A percentile compares a stretch with the other conserved stretches of the same genome.
These are phyloP conservation scores for Penicillium chermesinum DNA, from an alignment of 495 filamentous ascomycete genomes.

Conservation along the genomic window DNA sequence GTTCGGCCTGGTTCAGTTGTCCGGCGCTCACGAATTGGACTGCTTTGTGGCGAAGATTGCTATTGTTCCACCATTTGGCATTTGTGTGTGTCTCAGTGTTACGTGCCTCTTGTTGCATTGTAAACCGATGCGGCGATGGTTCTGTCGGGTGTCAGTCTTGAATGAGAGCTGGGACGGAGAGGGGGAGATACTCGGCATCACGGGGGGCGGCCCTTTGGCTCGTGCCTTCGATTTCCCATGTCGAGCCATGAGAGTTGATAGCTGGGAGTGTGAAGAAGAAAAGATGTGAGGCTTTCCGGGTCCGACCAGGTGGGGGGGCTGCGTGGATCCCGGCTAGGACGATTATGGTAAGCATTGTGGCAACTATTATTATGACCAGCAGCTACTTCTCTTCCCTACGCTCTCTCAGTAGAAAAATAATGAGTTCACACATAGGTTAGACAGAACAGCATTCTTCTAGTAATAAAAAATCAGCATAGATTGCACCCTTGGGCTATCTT, in stretches of 20 bases:
- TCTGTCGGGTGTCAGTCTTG: slow-evolving; percentile 5
- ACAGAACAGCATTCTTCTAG: background rate
- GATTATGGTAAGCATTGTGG: background rate
- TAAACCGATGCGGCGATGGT: slow-evolving; percentile 36
- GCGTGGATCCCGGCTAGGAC: background rate
- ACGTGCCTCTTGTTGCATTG: slow-evolving; percentile 70
- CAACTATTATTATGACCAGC: background rate
- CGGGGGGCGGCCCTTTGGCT: slow-evolving; percentile 13
- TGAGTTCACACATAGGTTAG: too few relatives aligned
- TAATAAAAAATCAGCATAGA: background rate
- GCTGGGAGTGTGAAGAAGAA: background rate
- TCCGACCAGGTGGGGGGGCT: slow-evolving; percentile 8
- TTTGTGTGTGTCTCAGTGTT: slow-evolving; percentile 66
- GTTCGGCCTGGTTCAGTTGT: slow-evolving; percentile 43
- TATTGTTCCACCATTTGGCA: slow-evolving; percentile 27
- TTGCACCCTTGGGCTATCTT: background rate
- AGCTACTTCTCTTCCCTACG: background rate
- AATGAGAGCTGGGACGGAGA: background rate
- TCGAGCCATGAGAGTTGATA: slow-evolving; percentile 19
- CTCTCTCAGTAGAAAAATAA: background rate
- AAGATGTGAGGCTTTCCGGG: slow-evolving; percentile 4
- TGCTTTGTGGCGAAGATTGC: slow-evolving; percentile 49
- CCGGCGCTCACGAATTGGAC: slow-evolving; percentile 74
- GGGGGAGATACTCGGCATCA: slow-evolving; percentile 8
- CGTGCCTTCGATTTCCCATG: slow-evolving; percentile 26